These are phyloP conservation scores for Termitomyces heimii DNA, from an alignment of 768 basidiomycete genomes.

Conservation along the genomic window DNA sequence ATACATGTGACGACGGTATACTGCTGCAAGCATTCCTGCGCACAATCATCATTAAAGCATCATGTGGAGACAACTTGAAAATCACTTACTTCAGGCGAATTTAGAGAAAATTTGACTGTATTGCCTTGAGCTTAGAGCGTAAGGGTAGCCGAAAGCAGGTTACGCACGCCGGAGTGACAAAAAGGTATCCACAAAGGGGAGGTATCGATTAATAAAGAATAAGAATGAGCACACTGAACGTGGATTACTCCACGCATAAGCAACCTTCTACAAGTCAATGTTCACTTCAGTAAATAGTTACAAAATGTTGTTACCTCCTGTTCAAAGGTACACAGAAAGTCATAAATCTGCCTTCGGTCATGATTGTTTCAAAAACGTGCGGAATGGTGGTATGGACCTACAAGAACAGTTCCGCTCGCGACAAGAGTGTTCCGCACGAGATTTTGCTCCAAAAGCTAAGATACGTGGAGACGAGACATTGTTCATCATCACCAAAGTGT, in stretches of 20 bases:
- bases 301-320: conserved; percentile 20
- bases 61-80: too few species aligned
- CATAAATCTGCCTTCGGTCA: conserved; percentile 22
- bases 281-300: background rate
- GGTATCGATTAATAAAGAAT: conserved; percentile 34
- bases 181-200: conserved; percentile 33
- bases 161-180: conserved; percentile 25
- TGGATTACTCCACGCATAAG: conserved; percentile 27
- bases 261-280: conserved; percentile 16
- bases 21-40: conserved; percentile 18
- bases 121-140: background rate
- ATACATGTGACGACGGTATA: conserved; percentile 27
- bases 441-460: conserved; percentile 16
- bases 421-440: conserved; percentile 21
- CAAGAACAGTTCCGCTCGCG: conserved; percentile 22
- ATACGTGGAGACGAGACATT: background rate
- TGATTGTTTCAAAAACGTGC: background rate
- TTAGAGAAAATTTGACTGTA: conserved; percentile 7
- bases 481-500: background rate
- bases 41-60: background rate
- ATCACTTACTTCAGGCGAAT: conserved; percentile 5
- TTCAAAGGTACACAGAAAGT: conserved; percentile 28
- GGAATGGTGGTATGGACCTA: conserved; percentile 1
- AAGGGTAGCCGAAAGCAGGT: background rate
- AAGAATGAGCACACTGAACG: conserved; percentile 24